Conservation (phyloP, 768 basidiomycete genomes). For the Amanita rubescens region DNA sequence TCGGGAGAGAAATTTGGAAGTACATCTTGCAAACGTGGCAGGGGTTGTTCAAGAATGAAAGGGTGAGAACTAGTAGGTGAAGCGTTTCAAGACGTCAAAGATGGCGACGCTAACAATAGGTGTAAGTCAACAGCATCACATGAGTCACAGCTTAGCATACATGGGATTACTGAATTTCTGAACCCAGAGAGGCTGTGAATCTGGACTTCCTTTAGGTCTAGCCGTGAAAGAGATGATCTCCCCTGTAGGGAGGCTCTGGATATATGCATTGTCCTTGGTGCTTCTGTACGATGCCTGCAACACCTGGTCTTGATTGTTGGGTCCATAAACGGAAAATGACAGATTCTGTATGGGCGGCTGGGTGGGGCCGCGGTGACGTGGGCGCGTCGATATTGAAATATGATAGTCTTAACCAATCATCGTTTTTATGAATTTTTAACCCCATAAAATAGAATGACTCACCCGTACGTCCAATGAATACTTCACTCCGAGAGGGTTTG, state of each 20-base stretch:
- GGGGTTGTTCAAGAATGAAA: constrained; percentile 85
- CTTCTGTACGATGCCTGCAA: constrained; percentile 67
- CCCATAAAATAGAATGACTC: constrained; percentile 9
- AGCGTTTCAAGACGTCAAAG: constrained; percentile 61
- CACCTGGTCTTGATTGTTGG: constrained; percentile 78
- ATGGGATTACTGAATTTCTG: constrained; percentile 55
- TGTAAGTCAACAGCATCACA: neutral
- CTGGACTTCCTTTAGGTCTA: constrained; percentile 17
- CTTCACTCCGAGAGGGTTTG: constrained; percentile 35
- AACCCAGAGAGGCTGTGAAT: constrained; percentile 48
- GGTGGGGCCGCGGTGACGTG: constrained; percentile 21
- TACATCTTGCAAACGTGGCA: constrained; percentile 65
- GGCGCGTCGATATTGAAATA: constrained; percentile 71
- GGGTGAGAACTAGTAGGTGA: constrained; percentile 33
- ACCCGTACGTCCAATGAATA: constrained; percentile 48
- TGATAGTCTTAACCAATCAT: constrained; percentile 61
- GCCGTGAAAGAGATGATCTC: constrained; percentile 70
- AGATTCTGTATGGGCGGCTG: constrained; percentile 64
- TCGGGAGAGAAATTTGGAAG: constrained; percentile 48
- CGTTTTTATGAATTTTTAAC: neutral
- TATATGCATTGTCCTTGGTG: constrained; percentile 73
- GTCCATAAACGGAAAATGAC: constrained; percentile 87
- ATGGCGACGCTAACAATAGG: constrained; percentile 58
- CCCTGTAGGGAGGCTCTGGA: constrained; percentile 76
- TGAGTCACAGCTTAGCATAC: constrained; percentile 35